phyloP scores from a whole-genome alignment of 2,329 filamentous ascomycete genomes.

The Diaporthe capsici region DNA sequence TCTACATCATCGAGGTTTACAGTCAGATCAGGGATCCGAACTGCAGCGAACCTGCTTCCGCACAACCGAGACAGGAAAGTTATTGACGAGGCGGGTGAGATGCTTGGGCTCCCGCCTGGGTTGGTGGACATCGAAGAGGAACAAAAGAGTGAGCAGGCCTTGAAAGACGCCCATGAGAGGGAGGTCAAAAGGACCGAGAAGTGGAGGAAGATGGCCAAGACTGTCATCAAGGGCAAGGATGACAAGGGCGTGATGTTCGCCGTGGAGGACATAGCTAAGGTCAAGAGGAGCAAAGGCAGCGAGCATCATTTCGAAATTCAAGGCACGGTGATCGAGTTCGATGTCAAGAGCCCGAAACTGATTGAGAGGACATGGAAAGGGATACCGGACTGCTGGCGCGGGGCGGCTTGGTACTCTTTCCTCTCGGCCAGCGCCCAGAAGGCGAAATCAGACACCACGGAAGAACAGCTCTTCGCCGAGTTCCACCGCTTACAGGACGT shows the following conservation, averaged over 20 bases:
- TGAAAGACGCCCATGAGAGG: conserved; percentile 72
- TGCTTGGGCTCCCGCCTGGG: conserved; percentile 73
- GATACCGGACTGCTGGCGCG: conserved; percentile 95
- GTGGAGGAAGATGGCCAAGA: conserved; percentile 76
- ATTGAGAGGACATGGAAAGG: conserved; percentile 97
- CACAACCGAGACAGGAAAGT: conserved; percentile 72
- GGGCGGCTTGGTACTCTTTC: conserved; percentile 95
- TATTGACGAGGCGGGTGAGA: conserved; percentile 77
- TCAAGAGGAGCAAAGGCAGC: conserved; percentile 75
- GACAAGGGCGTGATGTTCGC: conserved; percentile 76
- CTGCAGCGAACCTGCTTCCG: conserved; percentile 71
- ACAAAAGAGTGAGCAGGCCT: conserved; percentile 64
- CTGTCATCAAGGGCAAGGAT: conserved; percentile 64
- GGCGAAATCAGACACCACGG: conserved; percentile 72
- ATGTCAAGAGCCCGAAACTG: conserved; percentile 84
- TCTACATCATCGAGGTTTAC: conserved; percentile 67
- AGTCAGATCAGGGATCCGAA: conserved; percentile 68
- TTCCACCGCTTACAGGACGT: conserved; percentile 82
- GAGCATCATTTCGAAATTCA: conserved; percentile 69
- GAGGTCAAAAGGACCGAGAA: conserved; percentile 76
- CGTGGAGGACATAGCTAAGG: conserved; percentile 75
- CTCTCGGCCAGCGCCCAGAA: conserved; percentile 81
- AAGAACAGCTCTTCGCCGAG: conserved; percentile 78
- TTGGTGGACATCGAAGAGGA: conserved; percentile 70
- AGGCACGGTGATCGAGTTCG: conserved; percentile 82